Evolutionary conservation across 257 asterid genomes (phyloP), one percentile per base, ranked within the genome.

Genomic region (Dorcoceras hygrometricum): DNA sequence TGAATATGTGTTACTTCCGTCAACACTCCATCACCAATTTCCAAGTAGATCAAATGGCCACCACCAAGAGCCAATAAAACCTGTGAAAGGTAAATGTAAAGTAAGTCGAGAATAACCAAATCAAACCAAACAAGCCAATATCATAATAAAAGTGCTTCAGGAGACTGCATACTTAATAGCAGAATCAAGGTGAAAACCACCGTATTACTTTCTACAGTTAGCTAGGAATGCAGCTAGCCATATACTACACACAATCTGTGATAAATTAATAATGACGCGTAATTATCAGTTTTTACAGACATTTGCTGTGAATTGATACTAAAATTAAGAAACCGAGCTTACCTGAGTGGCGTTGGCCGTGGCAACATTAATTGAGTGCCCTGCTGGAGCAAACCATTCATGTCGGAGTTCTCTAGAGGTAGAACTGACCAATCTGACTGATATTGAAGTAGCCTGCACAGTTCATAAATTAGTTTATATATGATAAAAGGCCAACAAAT

Each of bases 61-160:
- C 99, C 96, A 14, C 97, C 99, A 59, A 95, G 87, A 68, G 99
- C 99, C 86, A 94, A 73, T 56, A 90, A 77, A 68, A 94, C 96
- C 99, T 94, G 89, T 70, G 59, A 75, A 16, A 69, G 53, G 29
- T 27, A 65, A 56, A 77, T 69, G 34, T 32, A 71, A 62, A 74
- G 31, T 56, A 69, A 74, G 63, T 57, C 27, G 57, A 73, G 59
- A 29, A 65, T 25, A 53, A 77, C 56, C 34, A 71, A 51, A 36
- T 23, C 51, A 73, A 71, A 20, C 23, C 22, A 69, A 53, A 67
- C 24, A 12, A 26, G 39, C 26, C 59, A 71, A 70, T 16, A 64
- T 16, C 70, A 54, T 28, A 29, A 26, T 19, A 19, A 23, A 55
- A 20, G 65, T 60, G 51, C 23, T 20, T 31, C 43, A 74, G 34